Percentiles rank a stretch among this genome's conserved stretches.
phyloP scores from a whole-genome alignment of 352 stramenopile species.

The Phytophthora pisi region DNA sequence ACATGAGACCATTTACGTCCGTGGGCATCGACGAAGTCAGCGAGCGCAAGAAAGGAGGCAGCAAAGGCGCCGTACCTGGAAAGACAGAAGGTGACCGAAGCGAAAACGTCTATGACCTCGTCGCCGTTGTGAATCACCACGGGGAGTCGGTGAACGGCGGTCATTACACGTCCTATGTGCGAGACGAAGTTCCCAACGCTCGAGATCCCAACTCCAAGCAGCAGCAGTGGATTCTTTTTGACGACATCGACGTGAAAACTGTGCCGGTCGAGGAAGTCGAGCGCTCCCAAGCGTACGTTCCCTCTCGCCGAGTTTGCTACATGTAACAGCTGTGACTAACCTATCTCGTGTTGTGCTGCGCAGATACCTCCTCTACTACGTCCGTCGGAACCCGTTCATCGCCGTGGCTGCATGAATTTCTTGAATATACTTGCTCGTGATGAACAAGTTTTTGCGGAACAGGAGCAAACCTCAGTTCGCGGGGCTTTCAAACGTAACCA shows the following conservation, averaged over 20 bases:
- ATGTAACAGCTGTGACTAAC: background rate
- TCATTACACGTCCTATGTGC: slow-evolving; percentile 72
- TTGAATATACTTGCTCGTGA: too few relatives aligned
- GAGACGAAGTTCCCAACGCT: slow-evolving; percentile 15
- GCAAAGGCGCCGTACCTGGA: slow-evolving; percentile 6
- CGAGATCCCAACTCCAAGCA: slow-evolving; percentile 6
- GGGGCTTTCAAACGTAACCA: too few relatives aligned
- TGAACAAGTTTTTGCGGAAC: too few relatives aligned
- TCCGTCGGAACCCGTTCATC: slow-evolving; percentile 41
- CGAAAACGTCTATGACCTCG: slow-evolving; percentile 67
- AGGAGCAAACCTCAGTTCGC: too few relatives aligned
- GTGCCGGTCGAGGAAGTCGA: slow-evolving; percentile 47
- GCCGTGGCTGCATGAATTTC: slow-evolving; percentile 13
- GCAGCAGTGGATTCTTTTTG: slow-evolving; percentile 64
- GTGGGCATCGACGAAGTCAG: slow-evolving; percentile 25
- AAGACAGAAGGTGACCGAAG: slow-evolving; percentile 21
- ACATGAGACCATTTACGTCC: slow-evolving; percentile 47
- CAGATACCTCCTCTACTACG: slow-evolving; percentile 54
- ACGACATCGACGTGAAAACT: slow-evolving; percentile 53
- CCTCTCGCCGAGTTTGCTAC: background rate
- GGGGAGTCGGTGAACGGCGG: slow-evolving; percentile 69
- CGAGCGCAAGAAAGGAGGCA: slow-evolving; percentile 21
- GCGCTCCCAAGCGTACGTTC: slow-evolving; percentile 63
- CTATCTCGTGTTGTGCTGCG: background rate
- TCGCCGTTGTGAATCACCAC: slow-evolving; percentile 70